Conservation (phyloP, 2,329 filamentous ascomycete species). For the Monilinia laxa region DNA sequence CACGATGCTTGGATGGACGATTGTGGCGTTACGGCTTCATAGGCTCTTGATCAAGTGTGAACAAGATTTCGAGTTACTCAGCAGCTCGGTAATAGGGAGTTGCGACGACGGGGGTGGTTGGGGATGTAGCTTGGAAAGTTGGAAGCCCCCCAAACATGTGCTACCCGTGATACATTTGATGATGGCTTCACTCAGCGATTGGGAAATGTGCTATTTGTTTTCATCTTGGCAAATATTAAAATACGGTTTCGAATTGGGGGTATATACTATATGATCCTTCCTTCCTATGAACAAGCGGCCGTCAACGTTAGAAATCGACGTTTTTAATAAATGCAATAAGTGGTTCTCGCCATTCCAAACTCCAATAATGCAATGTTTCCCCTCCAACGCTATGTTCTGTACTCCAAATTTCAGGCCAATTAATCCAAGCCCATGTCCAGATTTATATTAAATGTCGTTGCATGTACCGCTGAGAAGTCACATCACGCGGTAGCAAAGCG, state of each 20-base stretch:
- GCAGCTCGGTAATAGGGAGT: constrained; percentile 11
- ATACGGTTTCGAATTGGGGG: background rate
- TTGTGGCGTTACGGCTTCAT: constrained; percentile 7
- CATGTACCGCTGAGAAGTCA: constrained; percentile 9
- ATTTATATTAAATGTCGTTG: constrained; percentile 20
- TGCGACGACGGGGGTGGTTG: constrained; percentile 1
- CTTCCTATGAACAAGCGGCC: background rate
- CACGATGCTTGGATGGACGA: background rate
- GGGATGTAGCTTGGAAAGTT: background rate
- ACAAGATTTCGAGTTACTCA: constrained; percentile 8
- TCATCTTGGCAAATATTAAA: background rate
- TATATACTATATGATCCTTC: constrained; percentile 14
- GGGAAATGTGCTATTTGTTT: background rate
- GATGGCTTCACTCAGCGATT: background rate
- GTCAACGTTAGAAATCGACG: background rate
- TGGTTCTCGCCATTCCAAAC: background rate
- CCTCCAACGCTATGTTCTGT: constrained; percentile 11
- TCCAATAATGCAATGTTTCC: background rate
- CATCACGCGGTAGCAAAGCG: constrained; percentile 47
- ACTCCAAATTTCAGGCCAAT: constrained; percentile 12
- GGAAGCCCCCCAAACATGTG: background rate
- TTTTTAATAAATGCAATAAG: constrained; percentile 16
- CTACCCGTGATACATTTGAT: constrained; percentile 9
- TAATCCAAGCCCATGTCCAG: constrained; percentile 4
- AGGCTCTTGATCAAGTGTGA: background rate